These are phyloP conservation scores for Castanea sativa DNA, from an alignment of 306 rosid genomes.

Conservation along the genomic window DNA sequence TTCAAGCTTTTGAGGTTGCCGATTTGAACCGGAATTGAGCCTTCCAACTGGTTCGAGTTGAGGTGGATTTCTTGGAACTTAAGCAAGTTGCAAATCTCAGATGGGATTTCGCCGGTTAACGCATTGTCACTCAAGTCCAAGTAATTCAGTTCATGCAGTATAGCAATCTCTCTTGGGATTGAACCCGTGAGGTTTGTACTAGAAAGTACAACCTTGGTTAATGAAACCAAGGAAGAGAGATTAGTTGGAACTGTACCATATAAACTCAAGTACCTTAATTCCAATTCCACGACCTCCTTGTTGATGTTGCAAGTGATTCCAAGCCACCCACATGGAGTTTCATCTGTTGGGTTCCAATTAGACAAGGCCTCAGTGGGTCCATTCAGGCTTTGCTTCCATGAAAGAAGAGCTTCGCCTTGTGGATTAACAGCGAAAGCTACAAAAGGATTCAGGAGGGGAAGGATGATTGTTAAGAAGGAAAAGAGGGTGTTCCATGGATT, in stretches of 20 bases:
- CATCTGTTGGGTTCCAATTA: constrained; percentile 60
- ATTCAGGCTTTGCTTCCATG: constrained; percentile 76
- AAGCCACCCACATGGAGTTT: constrained; percentile 75
- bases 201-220: constrained; percentile 50
- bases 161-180: constrained; percentile 58
- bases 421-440: constrained; percentile 49
- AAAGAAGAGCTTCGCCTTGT: constrained; percentile 77
- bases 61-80: constrained; percentile 62
- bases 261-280: constrained; percentile 57
- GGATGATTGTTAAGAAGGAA: constrained; percentile 22
- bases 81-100: constrained; percentile 37
- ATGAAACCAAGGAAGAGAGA: constrained; percentile 55
- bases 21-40: constrained; percentile 57
- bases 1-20: constrained; percentile 62
- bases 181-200: constrained; percentile 78
- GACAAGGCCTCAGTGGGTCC: constrained; percentile 47
- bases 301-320: constrained; percentile 67
- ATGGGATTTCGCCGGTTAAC: constrained; percentile 69
- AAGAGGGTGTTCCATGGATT: constrained; percentile 51
- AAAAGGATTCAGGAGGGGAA: background rate
- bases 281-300: constrained; percentile 48
- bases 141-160: constrained; percentile 33
- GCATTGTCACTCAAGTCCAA: constrained; percentile 78
- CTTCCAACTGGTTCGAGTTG: constrained; percentile 51
- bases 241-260: constrained; percentile 57